Base-by-base conservation (phyloP, 306 rosid species). In the Dicorynia guianensis region DNA sequence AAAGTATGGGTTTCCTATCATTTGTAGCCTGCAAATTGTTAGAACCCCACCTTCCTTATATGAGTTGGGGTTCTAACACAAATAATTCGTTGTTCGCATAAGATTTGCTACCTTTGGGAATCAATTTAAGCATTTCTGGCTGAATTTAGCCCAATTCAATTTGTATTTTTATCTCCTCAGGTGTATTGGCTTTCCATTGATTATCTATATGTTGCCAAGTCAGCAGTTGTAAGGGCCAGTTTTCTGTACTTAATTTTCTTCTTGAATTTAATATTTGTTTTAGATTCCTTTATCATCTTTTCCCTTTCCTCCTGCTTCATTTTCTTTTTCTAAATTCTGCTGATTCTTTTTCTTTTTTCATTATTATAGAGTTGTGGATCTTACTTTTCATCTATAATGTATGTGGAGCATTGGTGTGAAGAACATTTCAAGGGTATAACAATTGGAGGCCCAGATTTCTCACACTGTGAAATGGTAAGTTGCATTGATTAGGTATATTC, bases 401-500 rank as follows among this genome's bases (percentile, higher is more conserved):
- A 89, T 39, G 96, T 91, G 81, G 98, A 93, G 78, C 87, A 93
- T 82, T 93, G 98, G 98, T 93, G 98, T 39, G 89, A 93, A 84
- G 97, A 93, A 81, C 83, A 87, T 75, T 88, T 91, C 84, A 89
- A 79, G 64, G 78, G 82, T 79, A 78, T 89, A 82, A 87, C 93
- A 19, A 20, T 89, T 69, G 98, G 98, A 46, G 89, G 85, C 72
- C 96, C 93, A 12, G 94, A 93, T 88, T 93, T 93, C 85, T 91
- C 98, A 63, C 87, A 88, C 35, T 63, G 78, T 18, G 93, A 93
- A 88, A 84, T 67, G 89, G 97, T 88, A 72, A 76, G 89, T 72
- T 57, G 40, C 55, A 52, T 35, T 54, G 12, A 72, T 39, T 67
- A 73, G 48, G 66, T 55, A 11, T 66, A 35, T 34, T 8, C 19